A percentile compares a stretch with the other conserved stretches of the same genome.
Conservation (phyloP, 129 eudicot species). For the Calendula officinalis region DNA sequence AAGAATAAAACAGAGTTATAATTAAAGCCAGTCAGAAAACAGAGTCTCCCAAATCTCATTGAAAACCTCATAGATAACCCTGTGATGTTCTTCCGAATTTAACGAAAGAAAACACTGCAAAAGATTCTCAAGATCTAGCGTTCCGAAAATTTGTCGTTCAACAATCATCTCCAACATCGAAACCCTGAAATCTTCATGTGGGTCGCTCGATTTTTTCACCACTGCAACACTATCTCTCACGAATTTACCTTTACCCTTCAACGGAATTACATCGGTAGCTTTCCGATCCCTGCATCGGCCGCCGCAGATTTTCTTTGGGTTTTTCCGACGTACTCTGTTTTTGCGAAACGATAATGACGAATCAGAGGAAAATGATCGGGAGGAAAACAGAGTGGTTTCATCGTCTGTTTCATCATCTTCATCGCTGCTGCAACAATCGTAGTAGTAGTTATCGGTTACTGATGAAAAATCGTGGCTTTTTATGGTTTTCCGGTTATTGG, state of each 20-base stretch:
- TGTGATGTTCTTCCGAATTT: slow-evolving; percentile 62
- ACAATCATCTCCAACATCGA: slow-evolving; percentile 96
- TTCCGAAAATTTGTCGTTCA: slow-evolving; percentile 67
- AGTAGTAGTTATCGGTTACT: slow-evolving; percentile 38
- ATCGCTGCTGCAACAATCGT: slow-evolving; percentile 49
- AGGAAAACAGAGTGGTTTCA: slow-evolving; percentile 59
- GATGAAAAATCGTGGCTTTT: slow-evolving; percentile 33
- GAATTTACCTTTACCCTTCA: slow-evolving; percentile 39
- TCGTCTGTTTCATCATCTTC: slow-evolving; percentile 41
- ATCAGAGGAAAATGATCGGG: slow-evolving; percentile 57
- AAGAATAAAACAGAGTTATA: slow-evolving; percentile 27
- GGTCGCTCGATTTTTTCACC: slow-evolving; percentile 78
- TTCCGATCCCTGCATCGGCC: slow-evolving; percentile 25
- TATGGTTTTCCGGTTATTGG: slow-evolving; percentile 33
- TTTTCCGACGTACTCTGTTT: slow-evolving; percentile 19
- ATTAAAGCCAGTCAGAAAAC: slow-evolving; percentile 40
- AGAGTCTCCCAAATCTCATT: slow-evolving; percentile 74
- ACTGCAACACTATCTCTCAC: slow-evolving; percentile 65
- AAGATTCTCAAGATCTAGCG: slow-evolving; percentile 57
- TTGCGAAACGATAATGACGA: slow-evolving; percentile 41
- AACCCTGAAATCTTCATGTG: slow-evolving; percentile 72
- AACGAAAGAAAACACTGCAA: slow-evolving; percentile 62
- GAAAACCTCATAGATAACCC: slow-evolving; percentile 56
- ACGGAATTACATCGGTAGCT: slow-evolving; percentile 29
- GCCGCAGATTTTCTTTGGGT: neutral